These are phyloP conservation scores for Marasmius fiardii DNA, from an alignment of 1,284 basidiomycete genomes.

Conservation along the genomic window DNA sequence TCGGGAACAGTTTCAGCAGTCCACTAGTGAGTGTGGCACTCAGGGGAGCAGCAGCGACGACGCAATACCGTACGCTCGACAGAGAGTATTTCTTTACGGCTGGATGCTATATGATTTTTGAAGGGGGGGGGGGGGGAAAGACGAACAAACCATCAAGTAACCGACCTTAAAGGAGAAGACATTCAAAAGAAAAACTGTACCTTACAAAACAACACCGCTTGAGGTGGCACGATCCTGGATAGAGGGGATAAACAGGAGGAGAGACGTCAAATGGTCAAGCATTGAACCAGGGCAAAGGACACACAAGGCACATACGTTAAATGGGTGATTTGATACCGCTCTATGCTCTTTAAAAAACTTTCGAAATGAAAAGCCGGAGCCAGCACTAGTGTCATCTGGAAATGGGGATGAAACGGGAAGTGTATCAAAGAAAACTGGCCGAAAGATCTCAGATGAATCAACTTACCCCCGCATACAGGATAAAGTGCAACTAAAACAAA, in stretches of 20 bases:
- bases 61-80: constrained; percentile 41
- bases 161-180: no score
- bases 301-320: constrained; percentile 16
- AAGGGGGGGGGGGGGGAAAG: no score
- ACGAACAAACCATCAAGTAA: no score
- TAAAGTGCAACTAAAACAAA: constrained; percentile 18
- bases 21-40: constrained; percentile 44
- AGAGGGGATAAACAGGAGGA: no score
- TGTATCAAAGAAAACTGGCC: background rate
- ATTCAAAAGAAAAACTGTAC: no score
- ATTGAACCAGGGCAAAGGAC: background rate
- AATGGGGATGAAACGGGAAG: background rate
- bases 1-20: constrained; percentile 39
- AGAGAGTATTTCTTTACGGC: constrained; percentile 50
- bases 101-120: no score
- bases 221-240: constrained; percentile 19
- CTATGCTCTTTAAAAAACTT: constrained; percentile 18
- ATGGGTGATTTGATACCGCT: constrained; percentile 20
- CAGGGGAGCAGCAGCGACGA: constrained; percentile 58
- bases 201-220: constrained; percentile 22
- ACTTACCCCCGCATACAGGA: constrained; percentile 20
- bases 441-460: background rate
- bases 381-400: constrained; percentile 18
- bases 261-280: background rate
- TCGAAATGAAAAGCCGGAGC: constrained; percentile 20